Percentiles rank a stretch among this genome's conserved stretches.
Evolutionary conservation across 345 rosid genomes (phyloP).

Genomic region (Corchorus capsularis): DNA sequence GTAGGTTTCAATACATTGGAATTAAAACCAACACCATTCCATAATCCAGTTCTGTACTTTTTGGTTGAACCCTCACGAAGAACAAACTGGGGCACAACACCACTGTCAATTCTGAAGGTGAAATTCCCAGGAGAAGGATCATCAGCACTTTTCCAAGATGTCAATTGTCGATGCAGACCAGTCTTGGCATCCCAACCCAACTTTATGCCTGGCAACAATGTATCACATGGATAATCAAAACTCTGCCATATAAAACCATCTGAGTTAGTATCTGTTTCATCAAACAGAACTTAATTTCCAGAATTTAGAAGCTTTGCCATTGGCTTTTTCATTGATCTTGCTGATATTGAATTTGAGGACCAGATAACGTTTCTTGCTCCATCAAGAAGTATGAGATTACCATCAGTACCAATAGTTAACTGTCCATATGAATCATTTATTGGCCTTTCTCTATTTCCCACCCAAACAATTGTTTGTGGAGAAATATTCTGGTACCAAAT

Average conservation of each 20-base stretch:
- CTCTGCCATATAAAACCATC: constrained; percentile 47
- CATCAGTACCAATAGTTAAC: not conserved
- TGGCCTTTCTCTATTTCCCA: constrained; percentile 35
- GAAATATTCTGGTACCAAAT: constrained; percentile 32
- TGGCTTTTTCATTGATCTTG: not conserved
- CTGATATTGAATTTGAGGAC: constrained; percentile 2
- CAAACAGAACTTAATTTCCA: constrained; percentile 42
- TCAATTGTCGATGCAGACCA: constrained; percentile 16
- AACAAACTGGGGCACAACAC: not conserved
- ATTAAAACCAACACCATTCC: constrained; percentile 23
- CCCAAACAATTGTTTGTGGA: constrained; percentile 28
- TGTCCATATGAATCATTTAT: constrained; percentile 25
- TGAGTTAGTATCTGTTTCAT: constrained; percentile 8
- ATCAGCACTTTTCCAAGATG: constrained; percentile 36
- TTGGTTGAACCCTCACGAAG: not conserved
- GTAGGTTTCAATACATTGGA: not conserved
- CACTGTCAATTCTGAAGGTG: constrained; percentile 10
- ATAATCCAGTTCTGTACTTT: constrained; percentile 16
- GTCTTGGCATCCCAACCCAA: constrained; percentile 34
- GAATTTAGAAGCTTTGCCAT: constrained; percentile 6
- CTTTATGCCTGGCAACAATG: constrained; percentile 48
- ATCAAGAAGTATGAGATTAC: constrained; percentile 6
- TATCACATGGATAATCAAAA: constrained; percentile 47
- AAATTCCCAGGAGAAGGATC: constrained; percentile 27
- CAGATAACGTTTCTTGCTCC: not conserved